Evolutionary conservation across 2,329 filamentous ascomycete genomes (phyloP).

Genomic region (Lizonia empirigonia): DNA sequence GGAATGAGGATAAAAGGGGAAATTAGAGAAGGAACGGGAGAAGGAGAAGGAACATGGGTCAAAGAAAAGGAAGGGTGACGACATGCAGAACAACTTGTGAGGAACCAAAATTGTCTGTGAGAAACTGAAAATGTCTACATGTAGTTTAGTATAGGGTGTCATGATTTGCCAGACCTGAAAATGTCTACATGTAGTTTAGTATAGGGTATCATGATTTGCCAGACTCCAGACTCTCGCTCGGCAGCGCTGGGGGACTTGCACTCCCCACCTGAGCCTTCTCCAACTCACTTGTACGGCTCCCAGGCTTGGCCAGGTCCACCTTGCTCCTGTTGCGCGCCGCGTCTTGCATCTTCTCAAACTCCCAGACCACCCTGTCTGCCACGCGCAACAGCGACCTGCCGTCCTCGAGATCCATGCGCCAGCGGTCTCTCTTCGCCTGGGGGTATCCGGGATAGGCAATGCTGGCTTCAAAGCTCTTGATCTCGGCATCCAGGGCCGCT

Average conservation of each 20-base stretch:
- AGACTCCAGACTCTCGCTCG: slow-evolving; percentile 2
- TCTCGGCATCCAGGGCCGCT: slow-evolving; percentile 21
- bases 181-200: not conserved
- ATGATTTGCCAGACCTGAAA: slow-evolving; percentile 10
- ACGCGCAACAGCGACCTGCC: slow-evolving; percentile 27
- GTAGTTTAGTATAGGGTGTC: not conserved
- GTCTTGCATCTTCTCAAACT: slow-evolving; percentile 20
- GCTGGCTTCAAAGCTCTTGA: slow-evolving; percentile 26
- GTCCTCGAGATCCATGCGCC: slow-evolving; percentile 31
- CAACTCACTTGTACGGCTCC: too few species aligned
- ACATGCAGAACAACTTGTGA: too few species aligned
- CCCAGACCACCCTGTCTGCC: slow-evolving; percentile 22
- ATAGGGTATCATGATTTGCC: slow-evolving; percentile 14
- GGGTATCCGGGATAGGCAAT: slow-evolving; percentile 7
- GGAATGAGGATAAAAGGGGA: too few species aligned
- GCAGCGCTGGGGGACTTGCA: not conserved
- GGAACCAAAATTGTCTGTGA: too few species aligned
- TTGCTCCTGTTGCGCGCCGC: not conserved
- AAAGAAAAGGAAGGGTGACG: too few species aligned
- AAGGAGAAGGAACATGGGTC: too few species aligned
- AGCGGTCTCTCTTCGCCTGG: slow-evolving; percentile 22
- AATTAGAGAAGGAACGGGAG: too few species aligned
- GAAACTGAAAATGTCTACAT: too few species aligned
- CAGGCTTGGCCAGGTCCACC: not conserved
- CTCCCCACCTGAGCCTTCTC: not conserved